phyloP scores from a whole-genome alignment of 345 rosid genomes.

The Citrus inodora region DNA sequence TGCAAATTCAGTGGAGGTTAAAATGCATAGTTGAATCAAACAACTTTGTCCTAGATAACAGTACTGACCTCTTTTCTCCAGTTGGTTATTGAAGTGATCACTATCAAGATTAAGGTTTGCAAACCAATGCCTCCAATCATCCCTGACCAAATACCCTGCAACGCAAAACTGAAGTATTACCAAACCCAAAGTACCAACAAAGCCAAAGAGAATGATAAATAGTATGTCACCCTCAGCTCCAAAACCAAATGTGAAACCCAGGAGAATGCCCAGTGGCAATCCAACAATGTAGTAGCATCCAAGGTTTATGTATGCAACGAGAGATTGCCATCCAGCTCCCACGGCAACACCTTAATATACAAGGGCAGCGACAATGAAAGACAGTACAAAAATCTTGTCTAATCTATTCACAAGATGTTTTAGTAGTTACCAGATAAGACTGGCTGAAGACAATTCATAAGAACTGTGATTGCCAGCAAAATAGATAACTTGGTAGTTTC shows the following conservation, averaged over 20 bases:
- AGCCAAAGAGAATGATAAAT: background rate
- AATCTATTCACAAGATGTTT: background rate
- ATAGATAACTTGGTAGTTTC: conserved; percentile 73
- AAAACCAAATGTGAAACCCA: conserved; percentile 69
- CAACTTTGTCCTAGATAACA: background rate
- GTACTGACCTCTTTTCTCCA: conserved; percentile 72
- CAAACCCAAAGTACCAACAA: background rate
- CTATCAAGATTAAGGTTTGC: conserved; percentile 66
- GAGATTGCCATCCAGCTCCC: conserved; percentile 96
- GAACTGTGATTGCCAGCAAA: conserved; percentile 67
- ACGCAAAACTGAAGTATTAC: background rate
- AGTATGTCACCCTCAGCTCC: conserved; percentile 61
- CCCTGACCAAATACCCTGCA: conserved; percentile 97
- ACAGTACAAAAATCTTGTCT: background rate
- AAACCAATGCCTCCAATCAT: conserved; percentile 79
- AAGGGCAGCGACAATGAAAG: background rate
- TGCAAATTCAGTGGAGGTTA: conserved; percentile 19
- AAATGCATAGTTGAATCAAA: background rate
- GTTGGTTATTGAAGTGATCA: conserved; percentile 61
- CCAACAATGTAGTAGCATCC: conserved; percentile 83
- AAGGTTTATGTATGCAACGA: conserved; percentile 80
- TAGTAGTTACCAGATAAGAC: conserved; percentile 69
- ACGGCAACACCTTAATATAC: conserved; percentile 71
- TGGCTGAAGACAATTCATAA: conserved; percentile 86
- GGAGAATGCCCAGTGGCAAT: conserved; percentile 75